Evolutionary conservation across 495 filamentous ascomycete species (phyloP), one percentile per base, ranked within the genome.

Genomic region (Rhizodiscina lignyota): DNA sequence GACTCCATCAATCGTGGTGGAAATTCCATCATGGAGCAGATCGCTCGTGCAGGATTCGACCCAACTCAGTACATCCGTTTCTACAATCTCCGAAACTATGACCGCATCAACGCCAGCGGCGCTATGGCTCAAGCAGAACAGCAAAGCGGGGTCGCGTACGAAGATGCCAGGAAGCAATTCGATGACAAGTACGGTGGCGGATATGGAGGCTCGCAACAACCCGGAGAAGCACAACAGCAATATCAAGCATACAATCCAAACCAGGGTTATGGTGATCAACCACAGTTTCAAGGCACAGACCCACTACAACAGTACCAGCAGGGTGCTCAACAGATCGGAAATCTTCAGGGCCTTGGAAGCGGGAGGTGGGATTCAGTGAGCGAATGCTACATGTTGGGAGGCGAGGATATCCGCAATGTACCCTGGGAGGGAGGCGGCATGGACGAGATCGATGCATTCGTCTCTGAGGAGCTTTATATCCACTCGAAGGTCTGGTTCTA

Each of bases 51-150:
- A 24, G 86, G 85, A 0, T 68, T 81, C 35, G 67, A 84, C 38
- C 70, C 74, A 0, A 71, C 72, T 49, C 64, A 80, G 11, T 94
- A 93, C 56, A 91, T 96, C 46, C 70, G 79, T 19, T 96, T 94
- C 62, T 96, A 93, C 62, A 96, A 96, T 55, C 65, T 96, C 11
- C 72, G 87, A 28, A 93, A 74, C 52, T 94, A 89, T 52, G 87
- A 96, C 50, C 77, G 84, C 10, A 81, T 96, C 55, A 92, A 94
- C 55, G 64, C 62, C 13, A 76, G 72, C 22, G 58, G 55, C 2
- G 55, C 72, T 6, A 70, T 89, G 67, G 44, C 59, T n/a, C 52
- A 64, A 8, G 77, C 66, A 1, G 78, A 91, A 50, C 53, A 66
- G 18, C 54, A 64, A 22, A 73, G 72, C 31, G 83, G 84, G 24